Percentiles rank a stretch among this genome's conserved stretches.
These are phyloP conservation scores for Trichoderma koningiopsis DNA, from an alignment of 2,329 filamentous ascomycete species.

Conservation along the genomic window DNA sequence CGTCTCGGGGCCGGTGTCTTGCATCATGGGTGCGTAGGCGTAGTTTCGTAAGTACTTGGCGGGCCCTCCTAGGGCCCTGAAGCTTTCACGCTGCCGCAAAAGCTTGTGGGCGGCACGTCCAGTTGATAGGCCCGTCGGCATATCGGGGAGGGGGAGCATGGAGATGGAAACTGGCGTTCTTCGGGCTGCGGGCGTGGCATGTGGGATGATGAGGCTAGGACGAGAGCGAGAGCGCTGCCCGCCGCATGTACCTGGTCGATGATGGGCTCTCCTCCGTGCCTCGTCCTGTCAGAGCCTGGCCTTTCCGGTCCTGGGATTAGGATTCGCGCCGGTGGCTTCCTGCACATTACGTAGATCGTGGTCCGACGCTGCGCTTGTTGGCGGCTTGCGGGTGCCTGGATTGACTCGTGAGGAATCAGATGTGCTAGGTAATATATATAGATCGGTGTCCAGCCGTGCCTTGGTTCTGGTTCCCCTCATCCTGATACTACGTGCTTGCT, in stretches of 20 bases:
- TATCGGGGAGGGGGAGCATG: slow-evolving; percentile 16
- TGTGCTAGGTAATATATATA: slow-evolving; percentile 9
- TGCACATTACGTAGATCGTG: slow-evolving; percentile 21
- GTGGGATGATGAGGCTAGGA: slow-evolving; percentile 6
- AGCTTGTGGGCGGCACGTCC: neutral
- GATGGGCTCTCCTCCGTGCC: slow-evolving; percentile 1
- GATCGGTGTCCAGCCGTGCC: neutral
- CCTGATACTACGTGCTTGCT: neutral
- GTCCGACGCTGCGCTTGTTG: slow-evolving; percentile 15
- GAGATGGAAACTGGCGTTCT: neutral
- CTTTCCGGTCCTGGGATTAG: slow-evolving; percentile 7
- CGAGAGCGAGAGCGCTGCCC: slow-evolving; percentile 7
- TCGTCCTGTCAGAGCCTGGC: neutral
- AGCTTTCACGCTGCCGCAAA: slow-evolving; percentile 5
- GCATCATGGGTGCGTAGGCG: slow-evolving; percentile 24
- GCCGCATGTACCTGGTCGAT: neutral
- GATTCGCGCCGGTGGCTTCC: neutral
- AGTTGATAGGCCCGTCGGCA: slow-evolving; percentile 1
- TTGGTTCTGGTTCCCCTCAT: neutral
- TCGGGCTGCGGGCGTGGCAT: neutral
- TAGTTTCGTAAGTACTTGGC: slow-evolving; percentile 1
- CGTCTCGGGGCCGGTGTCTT: slow-evolving; percentile 19
- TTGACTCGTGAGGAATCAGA: neutral
- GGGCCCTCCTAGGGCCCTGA: slow-evolving; percentile 13
- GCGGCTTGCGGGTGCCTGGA: slow-evolving; percentile 20